Evolutionary conservation across 2,329 filamentous ascomycete genomes (phyloP).

Genomic region (Penicillium sp.): DNA sequence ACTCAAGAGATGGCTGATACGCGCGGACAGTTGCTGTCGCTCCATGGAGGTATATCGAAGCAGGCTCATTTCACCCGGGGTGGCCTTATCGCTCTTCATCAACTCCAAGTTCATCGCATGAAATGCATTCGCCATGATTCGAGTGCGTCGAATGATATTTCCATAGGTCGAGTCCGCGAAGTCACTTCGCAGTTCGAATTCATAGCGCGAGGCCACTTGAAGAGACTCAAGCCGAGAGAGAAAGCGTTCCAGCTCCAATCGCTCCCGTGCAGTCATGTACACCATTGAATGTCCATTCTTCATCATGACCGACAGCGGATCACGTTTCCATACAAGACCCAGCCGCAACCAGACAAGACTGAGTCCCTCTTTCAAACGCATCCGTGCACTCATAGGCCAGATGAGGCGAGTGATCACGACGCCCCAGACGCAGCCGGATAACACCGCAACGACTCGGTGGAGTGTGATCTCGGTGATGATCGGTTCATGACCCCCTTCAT

Average conservation of each 20-base stretch:
- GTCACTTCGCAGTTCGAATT: conserved; percentile 82
- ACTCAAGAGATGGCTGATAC: conserved; percentile 80
- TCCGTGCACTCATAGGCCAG: conserved; percentile 87
- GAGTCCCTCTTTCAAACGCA: conserved; percentile 82
- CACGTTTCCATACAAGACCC: conserved; percentile 92
- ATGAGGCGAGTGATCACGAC: conserved; percentile 82
- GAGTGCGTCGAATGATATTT: conserved; percentile 71
- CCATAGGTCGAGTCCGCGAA: conserved; percentile 71
- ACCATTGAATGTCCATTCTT: conserved; percentile 53
- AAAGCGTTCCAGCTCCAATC: conserved; percentile 79
- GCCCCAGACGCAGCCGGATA: conserved; percentile 84
- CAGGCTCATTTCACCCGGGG: conserved; percentile 73
- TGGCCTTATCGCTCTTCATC: conserved; percentile 67
- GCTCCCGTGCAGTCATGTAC: conserved; percentile 85
- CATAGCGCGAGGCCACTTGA: conserved; percentile 65
- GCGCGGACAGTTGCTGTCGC: conserved; percentile 71
- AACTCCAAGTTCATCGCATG: conserved; percentile 95
- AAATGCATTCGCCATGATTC: conserved; percentile 83
- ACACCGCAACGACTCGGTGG: conserved; percentile 81
- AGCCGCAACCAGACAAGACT: conserved; percentile 90
- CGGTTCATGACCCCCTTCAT: conserved; percentile 78
- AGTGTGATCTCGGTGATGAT: conserved; percentile 81
- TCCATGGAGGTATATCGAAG: conserved; percentile 74
- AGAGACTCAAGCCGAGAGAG: conserved; percentile 66
- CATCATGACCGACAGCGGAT: conserved; percentile 70